phyloP scores from a whole-genome alignment of 495 filamentous ascomycete species.

The Xylaria longipes region DNA sequence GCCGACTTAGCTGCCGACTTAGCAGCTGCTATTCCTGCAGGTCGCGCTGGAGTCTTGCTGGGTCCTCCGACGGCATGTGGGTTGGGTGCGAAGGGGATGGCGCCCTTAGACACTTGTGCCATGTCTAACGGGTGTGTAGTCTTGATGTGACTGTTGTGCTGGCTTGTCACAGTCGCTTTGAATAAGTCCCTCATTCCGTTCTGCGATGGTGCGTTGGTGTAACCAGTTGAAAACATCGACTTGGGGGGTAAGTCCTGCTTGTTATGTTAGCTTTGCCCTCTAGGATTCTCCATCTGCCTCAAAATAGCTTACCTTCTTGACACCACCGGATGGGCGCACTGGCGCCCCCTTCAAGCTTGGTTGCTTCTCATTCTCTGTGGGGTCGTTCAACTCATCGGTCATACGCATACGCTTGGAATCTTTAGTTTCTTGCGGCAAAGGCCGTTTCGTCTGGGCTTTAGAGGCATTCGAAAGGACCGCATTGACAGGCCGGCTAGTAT shows the following conservation, averaged over 20 bases:
- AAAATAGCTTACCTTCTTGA: conserved; percentile 66
- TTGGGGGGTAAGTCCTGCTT: conserved; percentile 64
- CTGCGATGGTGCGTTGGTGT: conserved; percentile 55
- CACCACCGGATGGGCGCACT: conserved; percentile 79
- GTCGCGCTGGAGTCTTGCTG: conserved; percentile 67
- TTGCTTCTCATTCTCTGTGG: conserved; percentile 48
- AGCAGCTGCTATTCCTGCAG: conserved; percentile 48
- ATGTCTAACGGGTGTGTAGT: conserved; percentile 74
- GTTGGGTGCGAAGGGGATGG: conserved; percentile 84
- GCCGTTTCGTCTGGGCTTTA: conserved; percentile 56
- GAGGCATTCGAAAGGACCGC: conserved; percentile 47
- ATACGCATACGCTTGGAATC: conserved; percentile 65
- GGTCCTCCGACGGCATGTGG: conserved; percentile 58
- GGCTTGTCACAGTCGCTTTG: conserved; percentile 57
- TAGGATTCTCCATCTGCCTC: conserved; percentile 36
- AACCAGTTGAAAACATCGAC: conserved; percentile 68
- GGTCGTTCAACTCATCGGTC: conserved; percentile 62
- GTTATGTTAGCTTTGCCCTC: conserved; percentile 12
- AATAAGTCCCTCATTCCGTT: conserved; percentile 48
- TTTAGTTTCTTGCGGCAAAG: conserved; percentile 57
- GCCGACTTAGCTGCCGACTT: conserved; percentile 59
- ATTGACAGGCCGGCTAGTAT: conserved; percentile 51
- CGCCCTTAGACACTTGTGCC: conserved; percentile 81
- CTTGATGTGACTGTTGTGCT: conserved; percentile 64
- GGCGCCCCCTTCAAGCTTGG: conserved; percentile 76